Evolutionary conservation across 257 asterid genomes (phyloP).

Genomic region (Forsythia suspensa): DNA sequence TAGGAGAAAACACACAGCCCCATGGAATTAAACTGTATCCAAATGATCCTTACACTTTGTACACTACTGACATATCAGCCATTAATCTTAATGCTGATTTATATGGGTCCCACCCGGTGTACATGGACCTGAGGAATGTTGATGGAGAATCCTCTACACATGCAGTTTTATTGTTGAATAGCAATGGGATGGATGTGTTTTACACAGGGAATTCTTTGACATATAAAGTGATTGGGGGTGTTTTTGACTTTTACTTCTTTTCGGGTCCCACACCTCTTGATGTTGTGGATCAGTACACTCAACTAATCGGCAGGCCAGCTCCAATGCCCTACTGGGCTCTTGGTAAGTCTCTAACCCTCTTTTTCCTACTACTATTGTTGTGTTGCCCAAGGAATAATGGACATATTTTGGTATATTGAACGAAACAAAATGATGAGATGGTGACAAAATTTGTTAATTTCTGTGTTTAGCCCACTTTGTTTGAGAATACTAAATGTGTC

Average conservation of each 20-base stretch:
- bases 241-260: conserved; percentile 89
- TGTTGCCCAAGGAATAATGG: too few relatives aligned
- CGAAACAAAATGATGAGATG: too few relatives aligned
- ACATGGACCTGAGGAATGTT: conserved; percentile 80
- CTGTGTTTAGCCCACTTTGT: too few relatives aligned
- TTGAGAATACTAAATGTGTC: too few relatives aligned
- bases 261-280: conserved; percentile 78
- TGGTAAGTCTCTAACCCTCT: conserved; percentile 40
- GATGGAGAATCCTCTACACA: conserved; percentile 64
- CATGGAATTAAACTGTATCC: conserved; percentile 82
- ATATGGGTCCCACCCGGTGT: conserved; percentile 95
- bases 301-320: conserved; percentile 81
- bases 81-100: conserved; percentile 75
- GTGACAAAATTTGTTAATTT: too few relatives aligned
- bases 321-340: conserved; percentile 98
- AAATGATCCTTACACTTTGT: conserved; percentile 74
- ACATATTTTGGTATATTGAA: too few relatives aligned
- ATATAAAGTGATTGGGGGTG: conserved; percentile 91
- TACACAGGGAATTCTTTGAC: conserved; percentile 81
- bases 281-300: conserved; percentile 87
- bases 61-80: conserved; percentile 76
- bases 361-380: not conserved
- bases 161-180: conserved; percentile 75
- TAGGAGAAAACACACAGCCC: conserved; percentile 89
- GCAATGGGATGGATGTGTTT: conserved; percentile 94